Evolutionary conservation across 2,329 filamentous ascomycete genomes (phyloP), one percentile per base, ranked within the genome.

Genomic region (Diaporthe ilicicola): DNA sequence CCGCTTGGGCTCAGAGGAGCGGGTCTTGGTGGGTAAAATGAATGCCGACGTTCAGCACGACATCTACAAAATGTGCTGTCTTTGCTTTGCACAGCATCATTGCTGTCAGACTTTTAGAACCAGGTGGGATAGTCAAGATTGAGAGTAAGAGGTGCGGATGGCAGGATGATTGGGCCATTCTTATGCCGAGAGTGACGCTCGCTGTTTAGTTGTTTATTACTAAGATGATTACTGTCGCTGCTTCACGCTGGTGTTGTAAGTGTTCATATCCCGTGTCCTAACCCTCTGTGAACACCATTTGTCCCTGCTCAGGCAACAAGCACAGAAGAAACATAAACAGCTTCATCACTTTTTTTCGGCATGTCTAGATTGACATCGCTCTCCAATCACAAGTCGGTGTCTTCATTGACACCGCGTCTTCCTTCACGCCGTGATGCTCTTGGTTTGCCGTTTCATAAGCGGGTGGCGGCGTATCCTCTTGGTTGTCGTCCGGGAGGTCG

Each of bases 231-330:
- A 19, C 34, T 2, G 32, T 24, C 59, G 59, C 42, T 48, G 42
- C 42, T 62, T 62, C 7, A 62, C 56, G 42, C 39, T 62, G 56
- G 29, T 46, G 56, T n/a, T 62, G 56, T 34, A 34, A 42, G 29
- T 17, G 10, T 27, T 46, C 27, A 22, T 2, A 62, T 2, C 27
- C 27, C 24, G 9, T 22, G 19, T 15, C 19, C 7, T n/a, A 10
- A 17, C 22, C 3, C 24, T n/a, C 42, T 10, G 6, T 22, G n/a
- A 48, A 8, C 39, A 24, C 24, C 37, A 22, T 3, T 27, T 15
- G 53, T 37, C 55, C 39, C 37, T 29, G 13, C 10, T 32, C 27
- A 22, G 42, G 22, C 15, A 15, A 22, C 15, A 15, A 37, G 22
- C 0, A 29, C 24, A 51, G 4, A 51, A 51, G 15, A 5, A 4